Base-by-base conservation (phyloP, 306 rosid species). In the Lathyrus tuberosus region DNA sequence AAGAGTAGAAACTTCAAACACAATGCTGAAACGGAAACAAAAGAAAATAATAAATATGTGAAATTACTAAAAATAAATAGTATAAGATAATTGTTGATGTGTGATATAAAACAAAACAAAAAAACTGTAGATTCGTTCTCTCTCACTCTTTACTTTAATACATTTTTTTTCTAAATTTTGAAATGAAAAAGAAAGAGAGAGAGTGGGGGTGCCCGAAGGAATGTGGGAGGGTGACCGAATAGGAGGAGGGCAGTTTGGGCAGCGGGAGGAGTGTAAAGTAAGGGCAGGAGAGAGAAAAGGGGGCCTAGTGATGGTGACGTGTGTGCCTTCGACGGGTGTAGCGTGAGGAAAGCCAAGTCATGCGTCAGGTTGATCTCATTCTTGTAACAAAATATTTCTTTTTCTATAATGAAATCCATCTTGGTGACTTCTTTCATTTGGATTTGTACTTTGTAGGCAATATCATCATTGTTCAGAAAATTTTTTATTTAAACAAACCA, bases 1-100 rank as follows among this genome's bases (percentile, higher is more conserved):
- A 89, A 87, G 87, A 78, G 26, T 33, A 60, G 40, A 8, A 60
- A 60, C 26, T 59, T 43, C 16, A 61, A 37, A 61, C 48, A 61
- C 48, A 61, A 37, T 17, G 28, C 67, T 18, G 47, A 61, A 61
- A 61, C 26, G 67, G 47, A 61, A 61, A 61, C 15, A 37, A 61
- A 15, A 9, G 24, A 37, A 15, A 60, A 18, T 51, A 33, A 60
- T 35, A 61, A 35, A 35, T 16, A 40, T 61, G 66, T 15, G 30
- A 13, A 61, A 61, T 37, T 61, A 49, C 56, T 17, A 49, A 16
- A 48, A 30, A 30, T 3, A 52, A 17, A 24, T 24, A 24, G 3
- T 26, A 3, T 35, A 2, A 16, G 30, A 30, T 31, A 58, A 58
- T 14, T 58, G 12, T 49, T 49, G 4, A 41, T 10, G 22, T 52